Base-by-base conservation (phyloP, 192 early-diverging fungal genomes). In the Thoreauomyces humboldtii region DNA sequence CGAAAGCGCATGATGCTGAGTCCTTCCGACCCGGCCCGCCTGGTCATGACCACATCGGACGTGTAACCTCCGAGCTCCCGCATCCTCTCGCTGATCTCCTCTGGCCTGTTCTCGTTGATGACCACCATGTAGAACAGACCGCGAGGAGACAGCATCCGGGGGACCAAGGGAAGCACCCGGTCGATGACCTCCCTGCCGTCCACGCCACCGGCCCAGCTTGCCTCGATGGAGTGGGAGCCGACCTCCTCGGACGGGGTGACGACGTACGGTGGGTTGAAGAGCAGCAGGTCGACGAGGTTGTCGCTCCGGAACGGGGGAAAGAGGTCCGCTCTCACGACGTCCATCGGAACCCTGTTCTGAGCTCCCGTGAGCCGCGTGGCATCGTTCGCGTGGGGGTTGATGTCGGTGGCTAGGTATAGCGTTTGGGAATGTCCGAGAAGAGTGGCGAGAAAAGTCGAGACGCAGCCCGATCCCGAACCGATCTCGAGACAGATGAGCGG, bases 251-350 rank as follows among this genome's bases (percentile, higher is more conserved):
- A 73, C 0, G 88, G 79, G 0, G 96, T 98, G 0, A 94, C 86
- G 6, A 91, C 96, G 67, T 98, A 98, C 0, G 96, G 96, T 19
- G 96, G 96, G 59, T 98, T 98, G 71, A 96, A 96, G 31, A 91
- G 63, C 6, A 96, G 75, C 0, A 98, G 61, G 70, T 98, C 96
- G 14, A 96, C 71, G 0, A 47, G 36, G 1, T 80, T 62, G 14
- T 53, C 21, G 4, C 92, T 63, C 36, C 89, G 74, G 14, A 92
- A 62, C 2, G 73, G 77, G 33, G 74, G 68, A 0, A 77, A 71
- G 53, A 95, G 80, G 19, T 86, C 73, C 3, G 89, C 89, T 14
- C 66, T 77, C 19, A 93, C 73, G 9, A 85, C 54, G 28, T 94
- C 87, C 7, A 95, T 67, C 5, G 63, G 54, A 2, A 88, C 70